phyloP scores from a whole-genome alignment of 2,329 filamentous ascomycete species.

The Aplosporella prunicola region DNA sequence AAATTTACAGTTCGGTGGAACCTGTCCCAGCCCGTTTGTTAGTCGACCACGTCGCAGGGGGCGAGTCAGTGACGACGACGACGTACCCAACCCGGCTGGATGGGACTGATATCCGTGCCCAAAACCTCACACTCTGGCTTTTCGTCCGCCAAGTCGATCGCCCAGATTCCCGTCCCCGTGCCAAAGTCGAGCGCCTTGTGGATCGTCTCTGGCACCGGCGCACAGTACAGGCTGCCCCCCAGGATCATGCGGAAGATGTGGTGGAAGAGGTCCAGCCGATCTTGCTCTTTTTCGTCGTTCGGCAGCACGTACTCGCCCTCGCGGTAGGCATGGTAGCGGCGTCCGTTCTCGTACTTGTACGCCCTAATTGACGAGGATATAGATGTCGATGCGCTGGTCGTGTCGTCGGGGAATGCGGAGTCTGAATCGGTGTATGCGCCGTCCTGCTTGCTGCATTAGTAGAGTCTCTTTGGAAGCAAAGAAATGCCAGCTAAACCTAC shows the following conservation, averaged over 20 bases:
- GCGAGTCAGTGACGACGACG: too few species aligned
- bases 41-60: too few species aligned
- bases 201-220: slow-evolving; percentile 20
- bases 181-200: slow-evolving; percentile 23
- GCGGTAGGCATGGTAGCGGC: slow-evolving; percentile 28
- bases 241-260: slow-evolving; percentile 29
- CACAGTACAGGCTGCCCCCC: slow-evolving; percentile 26
- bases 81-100: slow-evolving; percentile 9
- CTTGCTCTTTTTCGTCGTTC: slow-evolving; percentile 31
- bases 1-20: slow-evolving; percentile 27
- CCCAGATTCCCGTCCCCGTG: slow-evolving; percentile 26
- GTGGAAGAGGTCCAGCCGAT: slow-evolving; percentile 28
- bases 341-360: slow-evolving; percentile 26
- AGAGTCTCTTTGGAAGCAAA: too few species aligned
- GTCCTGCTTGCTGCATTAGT: too few species aligned
- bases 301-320: slow-evolving; percentile 27
- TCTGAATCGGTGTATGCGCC: slow-evolving; percentile 1
- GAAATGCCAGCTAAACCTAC: too few species aligned
- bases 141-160: slow-evolving; percentile 25
- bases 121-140: slow-evolving; percentile 23
- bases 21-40: too few species aligned
- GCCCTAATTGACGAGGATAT: slow-evolving; percentile 12
- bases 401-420: slow-evolving; percentile 3
- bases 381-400: slow-evolving; percentile 16
- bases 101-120: slow-evolving; percentile 25